Percentiles rank a stretch among this genome's conserved stretches.
These are phyloP conservation scores for Agroathelia rolfsii DNA, from an alignment of 1,284 basidiomycete species.

Conservation along the genomic window DNA sequence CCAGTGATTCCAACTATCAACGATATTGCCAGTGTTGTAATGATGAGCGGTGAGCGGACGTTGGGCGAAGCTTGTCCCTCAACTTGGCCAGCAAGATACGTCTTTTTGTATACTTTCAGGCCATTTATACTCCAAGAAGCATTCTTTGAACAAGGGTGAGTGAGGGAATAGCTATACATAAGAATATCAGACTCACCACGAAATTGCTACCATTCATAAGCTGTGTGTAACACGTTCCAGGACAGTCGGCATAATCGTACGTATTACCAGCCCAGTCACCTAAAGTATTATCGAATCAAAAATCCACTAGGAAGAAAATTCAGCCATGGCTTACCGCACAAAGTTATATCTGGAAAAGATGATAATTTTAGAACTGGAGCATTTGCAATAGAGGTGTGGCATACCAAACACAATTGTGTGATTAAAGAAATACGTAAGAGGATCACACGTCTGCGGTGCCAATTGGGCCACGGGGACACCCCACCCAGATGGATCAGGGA, in stretches of 20 bases:
- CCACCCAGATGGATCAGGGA: constrained; percentile 39
- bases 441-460: constrained; percentile 33
- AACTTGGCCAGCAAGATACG: constrained; percentile 24
- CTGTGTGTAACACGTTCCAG: constrained; percentile 57
- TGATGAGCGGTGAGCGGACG: too few species aligned
- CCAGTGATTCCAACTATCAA: too few species aligned
- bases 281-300: constrained; percentile 16
- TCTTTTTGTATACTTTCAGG: constrained; percentile 42
- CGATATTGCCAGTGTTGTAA: too few species aligned
- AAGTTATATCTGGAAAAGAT: constrained; percentile 58
- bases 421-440: constrained; percentile 41
- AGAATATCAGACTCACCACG: constrained; percentile 31
- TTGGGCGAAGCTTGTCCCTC: too few species aligned
- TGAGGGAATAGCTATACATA: background rate
- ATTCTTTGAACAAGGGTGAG: constrained; percentile 28
- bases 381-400: constrained; percentile 12
- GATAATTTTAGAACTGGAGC: constrained; percentile 3
- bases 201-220: constrained; percentile 64
- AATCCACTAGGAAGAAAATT: constrained; percentile 6
- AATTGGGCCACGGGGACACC: constrained; percentile 41
- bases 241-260: constrained; percentile 61
- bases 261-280: constrained; percentile 79
- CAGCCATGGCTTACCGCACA: constrained; percentile 44
- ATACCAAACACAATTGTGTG: constrained; percentile 56
- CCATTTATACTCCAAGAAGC: constrained; percentile 50